Evolutionary conservation across 2,329 filamentous ascomycete genomes (phyloP), one percentile per base, ranked within the genome.

Genomic region (Epichloe brachyelytri): DNA sequence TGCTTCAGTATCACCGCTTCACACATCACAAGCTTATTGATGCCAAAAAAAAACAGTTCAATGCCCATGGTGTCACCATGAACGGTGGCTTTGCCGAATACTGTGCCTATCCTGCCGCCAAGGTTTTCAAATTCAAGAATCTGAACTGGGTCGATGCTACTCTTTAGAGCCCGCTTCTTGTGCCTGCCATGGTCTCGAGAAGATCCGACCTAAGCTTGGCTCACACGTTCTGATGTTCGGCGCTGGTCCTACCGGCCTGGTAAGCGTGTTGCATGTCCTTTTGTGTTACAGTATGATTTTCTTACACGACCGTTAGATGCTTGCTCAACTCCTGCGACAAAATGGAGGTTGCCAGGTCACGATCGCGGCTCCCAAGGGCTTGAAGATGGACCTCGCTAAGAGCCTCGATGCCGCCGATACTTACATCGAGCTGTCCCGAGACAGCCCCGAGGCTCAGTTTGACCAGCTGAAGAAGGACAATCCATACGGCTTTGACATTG

Each of bases 51-150:
- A 30, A 22, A 34, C 33, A 69, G 62, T 82, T 84, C 65, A 75
- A 80, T 57, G 80, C 79, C 19, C 81, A 85, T 57, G 82, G 78
- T 58, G 78, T 80, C n/a, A 80, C 76, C 56, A 72, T 85, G 66
- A 78, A 83, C 55, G 83, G 83, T 58, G 83, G 83, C 33, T 87
- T 87, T 59, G 84, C 83, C 48, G 82, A 87, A 65, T 88, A 85
- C 71, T 73, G 71, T 58, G 70, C 71, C 36, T 76, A 75, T 59
- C 70, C 73, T 11, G 71, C 73, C 49, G 70, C 67, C 56, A 74
- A 73, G 65, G 78, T 85, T 38, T 83, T 84, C 71, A 77, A 78
- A 62, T 78, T 84, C 62, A 65, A 82, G 56, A 82, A 85, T 63
- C 72, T 86, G 38, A 76, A 71, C 34, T 79, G 83, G 59, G 73